Conservation (phyloP, 2,329 filamentous ascomycete species). For the Aspergillus sp. region DNA sequence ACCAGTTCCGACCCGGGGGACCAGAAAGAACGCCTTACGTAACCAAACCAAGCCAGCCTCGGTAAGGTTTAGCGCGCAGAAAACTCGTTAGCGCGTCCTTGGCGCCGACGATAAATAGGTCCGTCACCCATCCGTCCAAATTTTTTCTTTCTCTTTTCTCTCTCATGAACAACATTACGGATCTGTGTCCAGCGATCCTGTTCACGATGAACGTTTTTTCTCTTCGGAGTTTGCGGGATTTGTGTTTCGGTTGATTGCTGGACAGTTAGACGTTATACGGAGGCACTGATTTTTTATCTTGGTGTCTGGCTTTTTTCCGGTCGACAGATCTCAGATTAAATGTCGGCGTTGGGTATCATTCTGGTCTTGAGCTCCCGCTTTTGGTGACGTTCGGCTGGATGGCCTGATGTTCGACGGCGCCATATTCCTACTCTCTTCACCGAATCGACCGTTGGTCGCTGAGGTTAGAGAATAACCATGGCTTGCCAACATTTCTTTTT, state of each 20-base stretch:
- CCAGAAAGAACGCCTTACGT: constrained; percentile 14
- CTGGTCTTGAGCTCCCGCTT: constrained; percentile 64
- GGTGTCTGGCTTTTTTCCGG: constrained; percentile 77
- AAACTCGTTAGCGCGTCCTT: constrained; percentile 22
- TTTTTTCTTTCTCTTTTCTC: constrained; percentile 41
- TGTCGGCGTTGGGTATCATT: constrained; percentile 51
- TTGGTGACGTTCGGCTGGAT: constrained; percentile 66
- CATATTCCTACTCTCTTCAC: constrained; percentile 90
- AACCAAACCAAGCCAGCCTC: constrained; percentile 10
- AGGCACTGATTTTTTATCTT: constrained; percentile 62
- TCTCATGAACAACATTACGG: constrained; percentile 51
- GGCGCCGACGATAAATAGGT: constrained; percentile 30
- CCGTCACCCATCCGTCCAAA: constrained; percentile 18
- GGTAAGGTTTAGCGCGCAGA: constrained; percentile 22
- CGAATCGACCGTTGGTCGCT: constrained; percentile 78
- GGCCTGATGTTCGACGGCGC: constrained; percentile 58
- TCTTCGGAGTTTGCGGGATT: constrained; percentile 43
- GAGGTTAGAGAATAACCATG: constrained; percentile 92
- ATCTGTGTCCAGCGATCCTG: constrained; percentile 88
- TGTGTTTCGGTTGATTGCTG: constrained; percentile 74
- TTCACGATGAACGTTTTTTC: constrained; percentile 35
- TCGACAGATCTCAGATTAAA: constrained; percentile 93
- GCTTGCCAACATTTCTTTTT: constrained; percentile 63
- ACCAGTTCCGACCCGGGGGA: neutral
- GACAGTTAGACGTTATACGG: constrained; percentile 84